A percentile compares a stretch with the other conserved stretches of the same genome.
Evolutionary conservation across 2,329 filamentous ascomycete species (phyloP).

Genomic region (Colletotrichum sp.): DNA sequence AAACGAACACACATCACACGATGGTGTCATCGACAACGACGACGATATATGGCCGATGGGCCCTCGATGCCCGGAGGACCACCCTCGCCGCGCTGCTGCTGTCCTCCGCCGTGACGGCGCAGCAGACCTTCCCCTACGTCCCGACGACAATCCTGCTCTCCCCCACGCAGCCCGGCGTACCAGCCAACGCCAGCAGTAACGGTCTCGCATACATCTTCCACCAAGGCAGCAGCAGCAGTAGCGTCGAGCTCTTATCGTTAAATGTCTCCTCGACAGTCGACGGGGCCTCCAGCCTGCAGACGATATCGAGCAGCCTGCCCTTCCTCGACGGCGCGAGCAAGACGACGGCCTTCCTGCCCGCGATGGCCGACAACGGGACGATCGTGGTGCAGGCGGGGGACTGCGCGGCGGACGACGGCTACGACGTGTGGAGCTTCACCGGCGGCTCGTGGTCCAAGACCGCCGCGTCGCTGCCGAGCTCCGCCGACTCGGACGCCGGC

Average conservation of each 20-base stretch:
- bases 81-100: conserved; percentile 13
- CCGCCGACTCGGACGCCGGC: conserved; percentile 27
- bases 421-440: conserved; percentile 72
- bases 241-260: conserved; percentile 65
- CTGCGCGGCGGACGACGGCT: conserved; percentile 61
- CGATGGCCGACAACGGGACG: conserved; percentile 70
- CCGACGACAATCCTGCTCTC: conserved; percentile 75
- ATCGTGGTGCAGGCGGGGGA: conserved; percentile 78
- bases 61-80: background rate
- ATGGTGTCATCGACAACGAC: background rate
- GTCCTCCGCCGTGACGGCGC: conserved; percentile 27
- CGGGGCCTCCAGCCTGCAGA: conserved; percentile 48
- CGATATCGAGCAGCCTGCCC: conserved; percentile 62
- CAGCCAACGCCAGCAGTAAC: conserved; percentile 40
- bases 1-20: background rate
- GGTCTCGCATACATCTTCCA: conserved; percentile 74
- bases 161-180: conserved; percentile 45
- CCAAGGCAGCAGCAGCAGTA: conserved; percentile 44
- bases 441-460: conserved; percentile 53
- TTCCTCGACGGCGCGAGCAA: conserved; percentile 60
- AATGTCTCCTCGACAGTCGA: conserved; percentile 66
- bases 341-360: conserved; percentile 68
- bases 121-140: conserved; percentile 72
- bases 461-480: conserved; percentile 20
- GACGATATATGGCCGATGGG: background rate